A percentile compares a stretch with the other conserved stretches of the same genome.
These are phyloP conservation scores for Yamadazyma siamensis DNA, from an alignment of 1,139 yeast species.

Conservation along the genomic window DNA sequence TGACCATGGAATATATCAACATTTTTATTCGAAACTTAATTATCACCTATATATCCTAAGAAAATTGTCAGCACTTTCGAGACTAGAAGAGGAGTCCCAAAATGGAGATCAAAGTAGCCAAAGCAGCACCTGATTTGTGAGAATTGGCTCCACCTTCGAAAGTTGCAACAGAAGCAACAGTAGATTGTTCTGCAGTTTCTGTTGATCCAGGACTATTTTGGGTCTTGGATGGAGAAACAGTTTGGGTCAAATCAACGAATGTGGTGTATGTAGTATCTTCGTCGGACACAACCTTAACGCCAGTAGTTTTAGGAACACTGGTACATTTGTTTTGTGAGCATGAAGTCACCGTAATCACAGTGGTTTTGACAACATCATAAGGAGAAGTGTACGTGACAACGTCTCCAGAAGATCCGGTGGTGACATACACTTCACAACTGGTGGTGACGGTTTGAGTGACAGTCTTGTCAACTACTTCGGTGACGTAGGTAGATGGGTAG, in stretches of 20 bases:
- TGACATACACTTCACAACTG: conserved; percentile 14
- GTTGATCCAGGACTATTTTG: too few species aligned
- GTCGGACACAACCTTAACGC: conserved; percentile 3
- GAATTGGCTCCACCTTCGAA: conserved; percentile 9
- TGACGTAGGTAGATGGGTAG: conserved; percentile 13
- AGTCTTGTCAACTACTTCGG: conserved; percentile 5
- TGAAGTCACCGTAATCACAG: conserved; percentile 47
- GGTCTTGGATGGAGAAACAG: too few species aligned
- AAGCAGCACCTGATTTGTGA: conserved; percentile 7
- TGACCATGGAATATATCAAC: too few species aligned
- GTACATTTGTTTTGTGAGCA: conserved; percentile 37
- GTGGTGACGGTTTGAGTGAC: conserved; percentile 10
- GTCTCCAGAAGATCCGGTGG: conserved; percentile 11
- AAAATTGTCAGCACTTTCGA: too few species aligned
- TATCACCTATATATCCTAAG: too few species aligned
- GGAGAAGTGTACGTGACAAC: conserved; percentile 9
- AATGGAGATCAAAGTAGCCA: conserved; percentile 9
- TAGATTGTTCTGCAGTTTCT: conserved; percentile 1
- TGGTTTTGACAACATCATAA: conserved; percentile 7
- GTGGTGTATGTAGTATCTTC: conserved; percentile 7
- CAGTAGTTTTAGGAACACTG: conserved; percentile 22
- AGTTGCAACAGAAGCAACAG: conserved; percentile 3
- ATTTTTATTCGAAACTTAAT: too few species aligned
- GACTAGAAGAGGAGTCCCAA: conserved; percentile 9
- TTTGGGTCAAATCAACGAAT: background rate